Percentiles rank a stretch among this genome's conserved stretches.
These are phyloP conservation scores for Hypoxylon sp. DNA, from an alignment of 2,329 filamentous ascomycete species.

Conservation along the genomic window DNA sequence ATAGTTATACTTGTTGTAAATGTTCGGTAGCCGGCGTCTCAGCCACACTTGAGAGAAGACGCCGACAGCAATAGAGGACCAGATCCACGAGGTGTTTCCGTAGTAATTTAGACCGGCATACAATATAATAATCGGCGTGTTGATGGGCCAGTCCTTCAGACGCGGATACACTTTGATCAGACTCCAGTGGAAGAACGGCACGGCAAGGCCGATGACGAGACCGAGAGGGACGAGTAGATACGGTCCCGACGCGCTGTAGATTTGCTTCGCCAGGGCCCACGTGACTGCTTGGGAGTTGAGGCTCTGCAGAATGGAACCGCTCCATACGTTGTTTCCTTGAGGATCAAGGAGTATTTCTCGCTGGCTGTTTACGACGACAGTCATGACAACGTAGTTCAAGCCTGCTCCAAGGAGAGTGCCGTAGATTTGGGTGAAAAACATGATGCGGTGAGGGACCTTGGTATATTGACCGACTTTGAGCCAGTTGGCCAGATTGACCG, in stretches of 20 bases:
- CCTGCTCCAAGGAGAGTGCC: slow-evolving; percentile 68
- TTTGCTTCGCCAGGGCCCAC: slow-evolving; percentile 67
- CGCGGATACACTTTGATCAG: slow-evolving; percentile 22
- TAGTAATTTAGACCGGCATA: slow-evolving; percentile 35
- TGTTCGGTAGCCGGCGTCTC: slow-evolving; percentile 55
- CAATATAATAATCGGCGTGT: slow-evolving; percentile 22
- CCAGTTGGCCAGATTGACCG: slow-evolving; percentile 66
- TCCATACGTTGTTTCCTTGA: slow-evolving; percentile 67
- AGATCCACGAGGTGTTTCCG: slow-evolving; percentile 67
- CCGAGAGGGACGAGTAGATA: slow-evolving; percentile 67
- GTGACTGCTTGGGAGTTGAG: slow-evolving; percentile 64
- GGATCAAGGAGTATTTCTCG: slow-evolving; percentile 62
- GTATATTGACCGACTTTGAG: slow-evolving; percentile 73
- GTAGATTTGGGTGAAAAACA: slow-evolving; percentile 71
- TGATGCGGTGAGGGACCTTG: slow-evolving; percentile 67
- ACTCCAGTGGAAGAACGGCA: slow-evolving; percentile 36
- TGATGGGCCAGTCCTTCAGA: slow-evolving; percentile 27
- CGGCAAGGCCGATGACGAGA: slow-evolving; percentile 60
- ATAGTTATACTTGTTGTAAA: slow-evolving; percentile 70
- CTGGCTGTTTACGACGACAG: slow-evolving; percentile 65
- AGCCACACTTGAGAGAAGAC: slow-evolving; percentile 36
- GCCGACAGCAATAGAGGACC: slow-evolving; percentile 48
- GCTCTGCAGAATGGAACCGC: slow-evolving; percentile 65
- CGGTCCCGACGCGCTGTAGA: slow-evolving; percentile 63
- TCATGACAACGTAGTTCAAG: slow-evolving; percentile 71